A percentile compares a stretch with the other conserved stretches of the same genome.
Evolutionary conservation across 306 rosid species (phyloP).

Genomic region (Trifolium fragiferum): DNA sequence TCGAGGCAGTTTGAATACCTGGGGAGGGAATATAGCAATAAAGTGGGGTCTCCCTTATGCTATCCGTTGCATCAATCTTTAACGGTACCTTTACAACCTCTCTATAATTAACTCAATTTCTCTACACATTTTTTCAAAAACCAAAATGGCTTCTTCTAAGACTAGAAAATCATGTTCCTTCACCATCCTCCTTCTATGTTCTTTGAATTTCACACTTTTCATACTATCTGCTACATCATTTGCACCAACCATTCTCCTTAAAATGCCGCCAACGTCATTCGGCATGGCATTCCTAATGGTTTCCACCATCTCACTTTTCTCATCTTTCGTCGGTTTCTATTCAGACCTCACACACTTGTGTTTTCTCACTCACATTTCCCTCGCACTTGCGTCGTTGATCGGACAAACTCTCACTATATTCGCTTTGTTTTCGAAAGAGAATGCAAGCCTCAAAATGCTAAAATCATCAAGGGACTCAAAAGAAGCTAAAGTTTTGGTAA

Average conservation of each 20-base stretch:
- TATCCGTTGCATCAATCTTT: constrained; percentile 63
- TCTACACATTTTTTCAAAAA: neutral
- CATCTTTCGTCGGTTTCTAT: constrained; percentile 75
- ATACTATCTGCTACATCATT: constrained; percentile 67
- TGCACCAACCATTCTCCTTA: constrained; percentile 72
- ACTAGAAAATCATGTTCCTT: constrained; percentile 69
- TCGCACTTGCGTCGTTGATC: constrained; percentile 53
- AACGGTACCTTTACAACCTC: constrained; percentile 58
- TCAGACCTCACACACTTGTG: constrained; percentile 71
- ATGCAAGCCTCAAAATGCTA: constrained; percentile 55
- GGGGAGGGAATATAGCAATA: constrained; percentile 55
- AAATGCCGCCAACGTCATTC: constrained; percentile 74
- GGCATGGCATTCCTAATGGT: constrained; percentile 76
- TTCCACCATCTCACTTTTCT: constrained; percentile 64
- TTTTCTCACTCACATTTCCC: constrained; percentile 68
- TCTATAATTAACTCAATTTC: constrained; percentile 46
- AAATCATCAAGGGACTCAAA: constrained; percentile 61
- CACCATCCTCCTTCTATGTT: constrained; percentile 63
- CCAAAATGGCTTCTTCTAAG: constrained; percentile 63
- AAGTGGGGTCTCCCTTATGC: constrained; percentile 49
- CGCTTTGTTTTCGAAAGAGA: constrained; percentile 69
- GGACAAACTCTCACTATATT: constrained; percentile 60
- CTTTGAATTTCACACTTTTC: constrained; percentile 63
- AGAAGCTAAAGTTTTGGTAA: constrained; percentile 70
- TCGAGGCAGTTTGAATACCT: constrained; percentile 47